Base-by-base conservation (phyloP, 139 green algal genomes). In the Ostreobium quekettii region DNA sequence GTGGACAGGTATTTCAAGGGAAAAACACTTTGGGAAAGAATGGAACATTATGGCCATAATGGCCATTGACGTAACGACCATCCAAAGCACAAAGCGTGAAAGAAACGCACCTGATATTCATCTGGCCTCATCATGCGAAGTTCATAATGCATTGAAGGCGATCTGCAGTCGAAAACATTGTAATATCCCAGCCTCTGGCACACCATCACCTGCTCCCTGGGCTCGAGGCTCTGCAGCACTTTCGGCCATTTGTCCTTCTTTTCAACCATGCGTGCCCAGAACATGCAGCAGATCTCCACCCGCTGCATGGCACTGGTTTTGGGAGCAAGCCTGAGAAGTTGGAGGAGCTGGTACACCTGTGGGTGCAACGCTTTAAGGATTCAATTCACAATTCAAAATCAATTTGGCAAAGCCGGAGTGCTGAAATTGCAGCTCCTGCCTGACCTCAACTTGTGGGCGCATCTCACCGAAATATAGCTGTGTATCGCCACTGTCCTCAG, bases 31-130 rank as follows among this genome's bases (percentile, higher is more conserved):
- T n/a, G n/a, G n/a, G n/a, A n/a, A n/a, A n/a, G n/a, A n/a, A n/a
- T n/a, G n/a, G n/a, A n/a, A n/a, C n/a, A n/a, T n/a, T n/a, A n/a
- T n/a, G n/a, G n/a, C n/a, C n/a, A n/a, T n/a, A n/a, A n/a, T n/a
- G n/a, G n/a, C n/a, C n/a, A n/a, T n/a, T n/a, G n/a, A n/a, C n/a
- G n/a, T n/a, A n/a, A n/a, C n/a, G n/a, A n/a, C n/a, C n/a, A n/a
- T n/a, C n/a, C n/a, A n/a, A n/a, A n/a, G n/a, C n/a, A n/a, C n/a
- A n/a, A n/a, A n/a, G n/a, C n/a, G n/a, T n/a, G n/a, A n/a, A n/a
- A n/a, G n/a, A n/a, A n/a, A n/a, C 42, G 11, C 42, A 53, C 61
- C 28, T 56, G 38, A 38, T 68, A 68, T n/a, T 68, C 61, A 68
- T 68, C 61, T 29, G 61, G 61, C 26, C 61, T 15, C 24, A 4